Percentiles rank a stretch among this genome's conserved stretches.
These are phyloP conservation scores for Fusarium devonianum DNA, from an alignment of 2,329 filamentous ascomycete genomes.

Conservation along the genomic window DNA sequence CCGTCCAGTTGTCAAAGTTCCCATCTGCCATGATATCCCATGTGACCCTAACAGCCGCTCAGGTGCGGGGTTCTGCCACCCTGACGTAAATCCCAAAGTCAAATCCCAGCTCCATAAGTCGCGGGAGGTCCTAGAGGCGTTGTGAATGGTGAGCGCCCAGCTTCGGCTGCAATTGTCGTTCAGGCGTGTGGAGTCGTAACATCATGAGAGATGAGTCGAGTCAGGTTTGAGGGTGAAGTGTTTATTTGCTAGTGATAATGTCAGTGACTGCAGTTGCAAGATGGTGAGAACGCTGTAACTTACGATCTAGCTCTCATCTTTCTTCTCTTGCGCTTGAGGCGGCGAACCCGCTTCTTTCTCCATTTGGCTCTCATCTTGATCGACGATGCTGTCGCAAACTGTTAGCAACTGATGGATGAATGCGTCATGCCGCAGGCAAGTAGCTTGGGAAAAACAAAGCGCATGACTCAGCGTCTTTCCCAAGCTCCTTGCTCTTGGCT, in stretches of 20 bases:
- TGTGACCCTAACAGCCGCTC: conserved; percentile 42
- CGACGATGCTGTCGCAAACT: conserved; percentile 43
- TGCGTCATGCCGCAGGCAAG: conserved; percentile 4
- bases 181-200: conserved; percentile 46
- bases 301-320: conserved; percentile 99
- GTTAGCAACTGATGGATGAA: conserved; percentile 32
- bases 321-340: conserved; percentile 99
- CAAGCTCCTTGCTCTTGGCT: conserved; percentile 17
- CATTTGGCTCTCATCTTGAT: conserved; percentile 93
- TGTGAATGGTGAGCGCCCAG: conserved; percentile 31
- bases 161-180: conserved; percentile 40
- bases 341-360: conserved; percentile 99
- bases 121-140: conserved; percentile 32
- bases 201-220: conserved; percentile 56
- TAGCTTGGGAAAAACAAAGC: conserved; percentile 17
- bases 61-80: conserved; percentile 42
- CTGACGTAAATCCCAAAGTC: conserved; percentile 41
- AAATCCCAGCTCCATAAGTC: conserved; percentile 35
- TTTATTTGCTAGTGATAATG: conserved; percentile 68
- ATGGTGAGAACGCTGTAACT: conserved; percentile 50
- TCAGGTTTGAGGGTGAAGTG: conserved; percentile 66
- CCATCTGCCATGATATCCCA: conserved; percentile 43
- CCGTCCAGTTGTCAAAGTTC: conserved; percentile 44
- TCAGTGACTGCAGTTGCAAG: conserved; percentile 42
- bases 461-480: conserved; percentile 16